These are phyloP conservation scores for Diutina siamensis DNA, from an alignment of 1,139 yeast species.

Conservation along the genomic window DNA sequence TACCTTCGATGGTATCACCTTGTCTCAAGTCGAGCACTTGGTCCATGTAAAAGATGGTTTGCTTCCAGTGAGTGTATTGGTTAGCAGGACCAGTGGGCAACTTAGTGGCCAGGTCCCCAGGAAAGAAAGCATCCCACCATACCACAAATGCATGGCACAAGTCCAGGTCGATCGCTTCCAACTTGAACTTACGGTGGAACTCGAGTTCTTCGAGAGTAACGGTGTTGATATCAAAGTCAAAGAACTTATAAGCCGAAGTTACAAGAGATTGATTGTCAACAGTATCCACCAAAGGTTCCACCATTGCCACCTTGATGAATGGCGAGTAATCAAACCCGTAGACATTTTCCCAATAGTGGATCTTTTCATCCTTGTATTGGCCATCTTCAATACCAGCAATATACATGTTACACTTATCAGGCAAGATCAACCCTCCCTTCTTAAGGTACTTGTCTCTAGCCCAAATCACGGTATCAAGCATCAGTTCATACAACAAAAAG, in stretches of 20 bases:
- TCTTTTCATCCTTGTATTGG: conserved; percentile 84
- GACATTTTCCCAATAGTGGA: conserved; percentile 93
- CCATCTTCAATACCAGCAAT: conserved; percentile 94
- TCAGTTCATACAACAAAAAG: conserved; percentile 87
- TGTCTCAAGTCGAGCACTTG: conserved; percentile 69
- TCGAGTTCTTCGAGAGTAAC: conserved; percentile 75
- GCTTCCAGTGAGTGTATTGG: conserved; percentile 91
- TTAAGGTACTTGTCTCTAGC: conserved; percentile 91
- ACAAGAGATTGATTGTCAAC: conserved; percentile 73
- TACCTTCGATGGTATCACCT: conserved; percentile 69
- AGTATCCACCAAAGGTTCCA: conserved; percentile 89
- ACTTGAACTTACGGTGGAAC: conserved; percentile 53
- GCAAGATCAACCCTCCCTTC: conserved; percentile 84
- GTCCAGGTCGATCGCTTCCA: conserved; percentile 71
- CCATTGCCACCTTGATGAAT: conserved; percentile 62
- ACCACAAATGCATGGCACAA: conserved; percentile 80
- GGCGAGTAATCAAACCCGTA: conserved; percentile 91
- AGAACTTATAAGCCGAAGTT: conserved; percentile 58
- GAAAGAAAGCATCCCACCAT: conserved; percentile 93
- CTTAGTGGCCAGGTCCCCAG: conserved; percentile 44
- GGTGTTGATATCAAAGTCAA: conserved; percentile 82
- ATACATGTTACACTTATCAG: conserved; percentile 86
- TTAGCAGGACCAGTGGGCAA: conserved; percentile 79
- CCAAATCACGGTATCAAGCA: conserved; percentile 90
- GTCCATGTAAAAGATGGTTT: conserved; percentile 84